Conservation (phyloP, 2,329 filamentous ascomycete species). For the Periconia macrospinosa region DNA sequence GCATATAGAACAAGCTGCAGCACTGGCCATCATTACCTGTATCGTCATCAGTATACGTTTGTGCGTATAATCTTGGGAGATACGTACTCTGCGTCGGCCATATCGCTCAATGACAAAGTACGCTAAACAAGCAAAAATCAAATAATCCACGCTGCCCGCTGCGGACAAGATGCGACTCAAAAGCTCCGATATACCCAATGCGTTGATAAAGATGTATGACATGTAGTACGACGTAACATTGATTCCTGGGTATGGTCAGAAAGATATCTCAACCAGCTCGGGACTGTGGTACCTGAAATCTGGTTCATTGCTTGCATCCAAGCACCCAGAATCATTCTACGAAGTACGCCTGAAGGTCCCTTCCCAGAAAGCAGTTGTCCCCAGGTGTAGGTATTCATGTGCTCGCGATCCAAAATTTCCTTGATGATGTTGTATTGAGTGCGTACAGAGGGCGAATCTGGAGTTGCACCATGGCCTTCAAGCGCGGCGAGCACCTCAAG, state of each 20-base stretch:
- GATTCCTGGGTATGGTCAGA: slow-evolving; percentile 2
- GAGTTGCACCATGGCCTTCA: slow-evolving; percentile 43
- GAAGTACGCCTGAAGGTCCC: slow-evolving; percentile 45
- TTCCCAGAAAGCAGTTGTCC: slow-evolving; percentile 47
- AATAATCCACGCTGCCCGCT: slow-evolving; percentile 52
- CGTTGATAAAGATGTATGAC: slow-evolving; percentile 46
- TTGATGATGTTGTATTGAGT: slow-evolving; percentile 44
- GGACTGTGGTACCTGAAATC: slow-evolving; percentile 19
- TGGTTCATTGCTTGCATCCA: slow-evolving; percentile 53
- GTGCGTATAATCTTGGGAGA: neutral
- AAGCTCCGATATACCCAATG: slow-evolving; percentile 40
- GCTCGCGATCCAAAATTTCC: slow-evolving; percentile 47
- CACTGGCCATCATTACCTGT: slow-evolving; percentile 52
- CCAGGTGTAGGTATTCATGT: slow-evolving; percentile 50
- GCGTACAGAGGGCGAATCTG: slow-evolving; percentile 36
- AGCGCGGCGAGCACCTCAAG: slow-evolving; percentile 38
- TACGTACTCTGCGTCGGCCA: slow-evolving; percentile 44
- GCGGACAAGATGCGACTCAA: slow-evolving; percentile 41
- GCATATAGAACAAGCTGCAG: slow-evolving; percentile 53
- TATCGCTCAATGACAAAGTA: slow-evolving; percentile 54
- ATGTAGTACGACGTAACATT: slow-evolving; percentile 44
- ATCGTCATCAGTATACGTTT: neutral
- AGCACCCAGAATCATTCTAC: slow-evolving; percentile 50
- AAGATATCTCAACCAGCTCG: too few relatives aligned
- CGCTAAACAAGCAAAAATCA: slow-evolving; percentile 47